phyloP scores from a whole-genome alignment of 371 early-diverging fungal genomes.

The Funneliformis caledonium region DNA sequence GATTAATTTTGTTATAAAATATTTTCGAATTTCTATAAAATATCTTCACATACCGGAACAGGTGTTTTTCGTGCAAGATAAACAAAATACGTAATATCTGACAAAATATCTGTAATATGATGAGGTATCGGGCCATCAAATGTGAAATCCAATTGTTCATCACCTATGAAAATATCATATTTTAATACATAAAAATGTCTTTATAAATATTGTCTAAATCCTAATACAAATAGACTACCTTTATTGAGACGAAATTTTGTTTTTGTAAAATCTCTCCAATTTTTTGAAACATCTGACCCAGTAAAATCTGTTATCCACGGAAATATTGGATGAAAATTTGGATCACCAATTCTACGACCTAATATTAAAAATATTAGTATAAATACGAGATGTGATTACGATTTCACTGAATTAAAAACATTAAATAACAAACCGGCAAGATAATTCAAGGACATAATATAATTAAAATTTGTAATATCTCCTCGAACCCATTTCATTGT shows the following conservation, averaged over 20 bases:
- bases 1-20: neutral
- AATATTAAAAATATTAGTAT: neutral
- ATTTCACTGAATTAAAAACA: neutral
- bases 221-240: constrained; percentile 42
- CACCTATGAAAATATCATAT: constrained; percentile 49
- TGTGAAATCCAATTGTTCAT: constrained; percentile 72
- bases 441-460: constrained; percentile 82
- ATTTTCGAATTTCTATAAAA: neutral
- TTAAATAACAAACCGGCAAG: constrained; percentile 61
- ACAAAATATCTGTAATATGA: constrained; percentile 72
- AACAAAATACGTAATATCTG: constrained; percentile 74
- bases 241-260: constrained; percentile 75
- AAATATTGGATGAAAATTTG: constrained; percentile 74
- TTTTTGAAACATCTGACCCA: constrained; percentile 55
- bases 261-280: constrained; percentile 69
- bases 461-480: constrained; percentile 81
- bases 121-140: constrained; percentile 73
- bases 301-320: constrained; percentile 78
- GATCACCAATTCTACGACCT: constrained; percentile 70
- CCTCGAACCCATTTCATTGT: constrained; percentile 75
- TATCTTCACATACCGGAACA: constrained; percentile 53
- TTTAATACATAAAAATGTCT: neutral
- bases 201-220: neutral
- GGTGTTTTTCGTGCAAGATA: constrained; percentile 71
- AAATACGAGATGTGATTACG: neutral